Conservation (phyloP, 257 asterid species). For the Nyctanthes arbortristis region DNA sequence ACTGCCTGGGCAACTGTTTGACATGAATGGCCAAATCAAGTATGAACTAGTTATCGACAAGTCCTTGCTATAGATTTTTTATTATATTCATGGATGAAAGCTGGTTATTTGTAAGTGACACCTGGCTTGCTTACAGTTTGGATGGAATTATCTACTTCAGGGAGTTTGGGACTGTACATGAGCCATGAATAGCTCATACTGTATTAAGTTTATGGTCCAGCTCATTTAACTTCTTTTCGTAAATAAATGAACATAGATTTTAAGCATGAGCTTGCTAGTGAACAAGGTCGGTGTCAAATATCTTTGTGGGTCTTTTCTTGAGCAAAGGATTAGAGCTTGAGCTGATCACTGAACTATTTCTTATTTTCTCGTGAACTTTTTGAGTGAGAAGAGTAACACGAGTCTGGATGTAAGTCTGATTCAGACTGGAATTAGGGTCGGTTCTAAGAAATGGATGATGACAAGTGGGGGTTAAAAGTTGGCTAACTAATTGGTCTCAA, state of each 20-base stretch:
- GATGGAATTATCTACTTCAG: not conserved
- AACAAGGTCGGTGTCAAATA: not conserved
- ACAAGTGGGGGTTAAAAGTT: not conserved
- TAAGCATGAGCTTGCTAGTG: not conserved
- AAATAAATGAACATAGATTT: slow-evolving; percentile 4
- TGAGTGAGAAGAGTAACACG: not conserved
- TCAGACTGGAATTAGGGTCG: not conserved
- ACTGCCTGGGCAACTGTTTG: slow-evolving; percentile 9
- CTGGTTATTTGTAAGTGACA: slow-evolving; percentile 14
- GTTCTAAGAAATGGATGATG: not conserved
- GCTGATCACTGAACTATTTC: slow-evolving; percentile 2
- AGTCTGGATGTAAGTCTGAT: not conserved
- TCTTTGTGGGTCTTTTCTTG: not conserved
- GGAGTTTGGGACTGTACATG: not conserved
- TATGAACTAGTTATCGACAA: slow-evolving; percentile 1
- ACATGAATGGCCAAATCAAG: slow-evolving; percentile 12
- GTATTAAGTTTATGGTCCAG: slow-evolving; percentile 1
- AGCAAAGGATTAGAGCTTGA: slow-evolving; percentile 9
- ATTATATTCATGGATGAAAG: slow-evolving; percentile 16
- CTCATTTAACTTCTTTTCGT: slow-evolving; percentile 2
- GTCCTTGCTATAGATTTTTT: slow-evolving; percentile 3
- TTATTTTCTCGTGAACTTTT: slow-evolving; percentile 1
- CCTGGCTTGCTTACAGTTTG: not conserved
- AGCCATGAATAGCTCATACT: slow-evolving; percentile 3
- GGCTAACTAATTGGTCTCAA: not conserved